phyloP scores from a whole-genome alignment of 768 basidiomycete genomes.

The Rhodotorula diobovata region DNA sequence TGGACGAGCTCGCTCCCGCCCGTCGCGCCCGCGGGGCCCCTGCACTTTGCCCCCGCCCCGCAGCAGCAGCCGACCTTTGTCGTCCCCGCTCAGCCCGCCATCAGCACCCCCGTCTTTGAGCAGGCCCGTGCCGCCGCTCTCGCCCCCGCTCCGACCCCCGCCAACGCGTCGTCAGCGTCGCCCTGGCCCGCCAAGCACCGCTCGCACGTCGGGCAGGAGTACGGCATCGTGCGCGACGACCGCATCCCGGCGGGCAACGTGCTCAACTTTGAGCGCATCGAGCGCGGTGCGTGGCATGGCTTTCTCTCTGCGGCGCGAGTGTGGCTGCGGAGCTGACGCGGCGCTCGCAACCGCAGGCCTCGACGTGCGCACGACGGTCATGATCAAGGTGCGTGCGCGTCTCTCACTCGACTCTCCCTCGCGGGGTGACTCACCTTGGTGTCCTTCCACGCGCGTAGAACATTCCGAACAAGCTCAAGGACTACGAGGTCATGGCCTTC shows the following conservation, averaged over 20 bases:
- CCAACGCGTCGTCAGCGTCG: neutral
- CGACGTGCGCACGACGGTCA: constrained; percentile 39
- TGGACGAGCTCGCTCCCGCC: too few relatives aligned
- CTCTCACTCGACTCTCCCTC: neutral
- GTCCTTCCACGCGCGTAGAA: constrained; percentile 68
- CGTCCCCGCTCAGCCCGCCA: too few relatives aligned
- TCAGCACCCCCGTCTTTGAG: too few relatives aligned
- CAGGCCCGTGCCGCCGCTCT: too few relatives aligned
- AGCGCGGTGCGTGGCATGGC: constrained; percentile 56
- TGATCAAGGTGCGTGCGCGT: constrained; percentile 31
- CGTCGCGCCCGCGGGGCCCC: too few relatives aligned
- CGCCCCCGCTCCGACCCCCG: too few relatives aligned
- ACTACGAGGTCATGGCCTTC: constrained; percentile 37
- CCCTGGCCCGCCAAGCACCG: neutral
- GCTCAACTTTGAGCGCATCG: constrained; percentile 67
- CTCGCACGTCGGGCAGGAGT: constrained; percentile 6
- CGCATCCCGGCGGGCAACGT: constrained; percentile 52
- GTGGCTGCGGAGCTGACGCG: constrained; percentile 48
- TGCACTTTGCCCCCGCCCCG: neutral
- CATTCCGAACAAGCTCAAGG: constrained; percentile 68
- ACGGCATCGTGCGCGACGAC: constrained; percentile 33
- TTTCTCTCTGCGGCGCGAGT: constrained; percentile 42
- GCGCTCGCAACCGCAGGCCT: constrained; percentile 47
- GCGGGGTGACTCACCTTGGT: neutral
- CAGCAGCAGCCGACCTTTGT: too few relatives aligned